A percentile compares a stretch with the other conserved stretches of the same genome.
Evolutionary conservation across 2,329 filamentous ascomycete genomes (phyloP).

Genomic region (Fusarium musae): DNA sequence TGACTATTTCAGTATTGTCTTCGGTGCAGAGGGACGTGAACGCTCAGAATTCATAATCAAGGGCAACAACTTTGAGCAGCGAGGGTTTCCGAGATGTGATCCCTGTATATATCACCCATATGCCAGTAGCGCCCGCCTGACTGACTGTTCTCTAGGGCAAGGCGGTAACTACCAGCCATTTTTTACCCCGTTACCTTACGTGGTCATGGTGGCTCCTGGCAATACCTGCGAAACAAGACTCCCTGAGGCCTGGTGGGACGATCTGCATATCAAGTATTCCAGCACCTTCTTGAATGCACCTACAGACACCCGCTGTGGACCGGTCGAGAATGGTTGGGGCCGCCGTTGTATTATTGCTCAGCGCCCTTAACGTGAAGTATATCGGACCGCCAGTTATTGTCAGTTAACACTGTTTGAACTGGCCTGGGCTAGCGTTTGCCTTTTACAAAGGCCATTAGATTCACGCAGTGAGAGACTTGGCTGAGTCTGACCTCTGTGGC

Average conservation of each 20-base stretch:
- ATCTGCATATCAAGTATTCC: background rate
- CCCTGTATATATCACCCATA: background rate
- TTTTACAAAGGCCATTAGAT: background rate
- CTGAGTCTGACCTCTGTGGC: background rate
- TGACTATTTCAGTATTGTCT: background rate
- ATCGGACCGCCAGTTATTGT: background rate
- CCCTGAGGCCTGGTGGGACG: background rate
- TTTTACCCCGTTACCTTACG: background rate
- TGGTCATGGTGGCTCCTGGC: background rate
- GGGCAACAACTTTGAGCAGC: background rate
- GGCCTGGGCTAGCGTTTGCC: background rate
- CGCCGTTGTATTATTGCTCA: background rate
- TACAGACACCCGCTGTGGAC: background rate
- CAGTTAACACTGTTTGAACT: background rate
- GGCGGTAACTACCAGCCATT: background rate
- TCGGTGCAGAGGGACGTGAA: background rate
- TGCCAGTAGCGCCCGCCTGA: background rate
- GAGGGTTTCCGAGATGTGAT: background rate
- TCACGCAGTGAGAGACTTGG: background rate
- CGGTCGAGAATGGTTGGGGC: background rate
- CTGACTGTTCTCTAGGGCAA: background rate
- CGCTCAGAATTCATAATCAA: background rate
- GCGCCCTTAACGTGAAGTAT: background rate
- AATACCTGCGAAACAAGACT: background rate
- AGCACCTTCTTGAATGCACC: background rate